These are phyloP conservation scores for Chenopodium quinoa DNA, from an alignment of 148 eudicot species.

Conservation along the genomic window DNA sequence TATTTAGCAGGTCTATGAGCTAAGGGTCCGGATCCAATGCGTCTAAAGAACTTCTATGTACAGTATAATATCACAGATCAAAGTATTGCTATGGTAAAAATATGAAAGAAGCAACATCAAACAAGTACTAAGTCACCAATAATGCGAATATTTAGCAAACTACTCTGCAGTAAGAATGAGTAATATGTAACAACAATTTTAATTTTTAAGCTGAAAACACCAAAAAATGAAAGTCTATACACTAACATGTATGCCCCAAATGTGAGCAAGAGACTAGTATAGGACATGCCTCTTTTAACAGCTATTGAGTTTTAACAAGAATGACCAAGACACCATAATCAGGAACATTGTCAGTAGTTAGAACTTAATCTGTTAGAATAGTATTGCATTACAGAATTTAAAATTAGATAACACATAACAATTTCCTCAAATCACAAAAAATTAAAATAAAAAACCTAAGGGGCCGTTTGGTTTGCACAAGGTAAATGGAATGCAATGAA, in stretches of 20 bases:
- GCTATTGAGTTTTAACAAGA: neutral
- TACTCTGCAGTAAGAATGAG: too few species aligned
- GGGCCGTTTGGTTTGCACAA: too few species aligned
- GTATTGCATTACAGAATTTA: too few species aligned
- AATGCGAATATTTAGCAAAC: neutral
- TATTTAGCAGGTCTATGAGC: too few species aligned
- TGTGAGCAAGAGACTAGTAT: neutral
- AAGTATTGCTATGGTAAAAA: neutral
- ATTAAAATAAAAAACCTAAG: too few species aligned
- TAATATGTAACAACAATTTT: neutral
- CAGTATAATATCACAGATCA: neutral
- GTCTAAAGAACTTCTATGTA: too few species aligned
- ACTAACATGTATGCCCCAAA: neutral
- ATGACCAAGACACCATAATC: neutral
- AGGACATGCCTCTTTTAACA: slow-evolving; percentile 7
- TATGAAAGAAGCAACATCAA: neutral
- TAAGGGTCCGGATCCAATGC: too few species aligned
- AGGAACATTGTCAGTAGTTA: neutral
- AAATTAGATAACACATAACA: neutral
- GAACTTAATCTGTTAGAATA: neutral
- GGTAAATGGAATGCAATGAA: too few species aligned
- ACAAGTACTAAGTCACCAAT: neutral
- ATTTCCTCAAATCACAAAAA: neutral
- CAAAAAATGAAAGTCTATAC: neutral
- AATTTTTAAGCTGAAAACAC: neutral